Percentiles rank a stretch among this genome's conserved stretches.
Conservation (phyloP, 768 basidiomycete genomes). For the Coprinellus micaceus region DNA sequence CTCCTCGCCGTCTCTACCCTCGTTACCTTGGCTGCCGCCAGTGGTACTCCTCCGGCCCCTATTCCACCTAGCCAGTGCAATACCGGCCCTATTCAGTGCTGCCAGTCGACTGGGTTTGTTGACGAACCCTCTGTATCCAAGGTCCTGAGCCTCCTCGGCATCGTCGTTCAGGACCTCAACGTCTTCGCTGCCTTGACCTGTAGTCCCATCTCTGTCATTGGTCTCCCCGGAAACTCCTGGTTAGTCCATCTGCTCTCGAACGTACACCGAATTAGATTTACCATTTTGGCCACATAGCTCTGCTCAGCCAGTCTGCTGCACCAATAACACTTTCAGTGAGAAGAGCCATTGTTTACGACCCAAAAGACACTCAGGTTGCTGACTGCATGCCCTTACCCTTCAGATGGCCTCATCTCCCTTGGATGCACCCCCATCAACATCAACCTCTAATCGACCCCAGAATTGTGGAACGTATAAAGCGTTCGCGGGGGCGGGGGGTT, state of each 20-base stretch:
- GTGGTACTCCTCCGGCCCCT: background rate
- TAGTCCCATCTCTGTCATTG: constrained; percentile 16
- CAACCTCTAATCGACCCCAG: constrained; percentile 16
- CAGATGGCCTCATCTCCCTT: constrained; percentile 14
- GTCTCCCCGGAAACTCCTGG: constrained; percentile 15
- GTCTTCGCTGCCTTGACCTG: constrained; percentile 12
- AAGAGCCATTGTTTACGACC: no score
- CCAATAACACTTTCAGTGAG: constrained; percentile 25
- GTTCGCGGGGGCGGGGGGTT: no score
- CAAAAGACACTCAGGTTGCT: no score
- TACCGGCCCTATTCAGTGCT: constrained; percentile 20
- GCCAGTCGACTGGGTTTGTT: constrained; percentile 15
- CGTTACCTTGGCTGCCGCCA: background rate
- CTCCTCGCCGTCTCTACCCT: background rate
- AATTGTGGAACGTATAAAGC: no score
- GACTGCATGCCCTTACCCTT: background rate
- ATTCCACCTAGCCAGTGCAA: constrained; percentile 14
- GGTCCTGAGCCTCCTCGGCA: constrained; percentile 14
- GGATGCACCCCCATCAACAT: constrained; percentile 23
- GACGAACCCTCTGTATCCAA: background rate
- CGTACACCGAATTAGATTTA: background rate
- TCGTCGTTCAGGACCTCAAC: constrained; percentile 9
- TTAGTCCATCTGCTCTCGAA: background rate
- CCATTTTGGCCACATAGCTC: constrained; percentile 12
- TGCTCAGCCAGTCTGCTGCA: constrained; percentile 28